Base-by-base conservation (phyloP, 768 basidiomycete species). In the Scleroderma bovista region DNA sequence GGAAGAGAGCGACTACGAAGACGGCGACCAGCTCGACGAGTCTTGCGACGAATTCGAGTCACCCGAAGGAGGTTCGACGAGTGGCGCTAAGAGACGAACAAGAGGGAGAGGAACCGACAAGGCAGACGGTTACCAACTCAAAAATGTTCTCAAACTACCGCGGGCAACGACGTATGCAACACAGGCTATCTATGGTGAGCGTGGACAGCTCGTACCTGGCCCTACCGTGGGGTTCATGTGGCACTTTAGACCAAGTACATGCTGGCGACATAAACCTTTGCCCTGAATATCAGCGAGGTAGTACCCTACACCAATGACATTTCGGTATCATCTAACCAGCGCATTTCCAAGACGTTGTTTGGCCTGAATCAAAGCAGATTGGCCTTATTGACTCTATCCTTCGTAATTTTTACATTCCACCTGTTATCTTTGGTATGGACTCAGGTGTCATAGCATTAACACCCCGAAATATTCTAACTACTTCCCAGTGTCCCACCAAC, bases 221-320 rank as follows among this genome's bases (percentile, higher is more conserved):
- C 34, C 6, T 39, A 3, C 6, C 7, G 9, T 17, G 31, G 10
- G 20, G 3, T 29, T 36, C 39, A 15, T 31, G 39, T 15, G 41
- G 51, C 44, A 11, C 51, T 36, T 20, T 19, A 87, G 86, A 86
- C 47, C 84, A 88, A 63, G 77, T 88, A 31, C 65, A 75, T 44
- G 70, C 66, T n/a, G 69, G 69, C 2, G 83, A 86, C 47, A 84
- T 91, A 45, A 72, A 86, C 57, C 66, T 88, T 8, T 80, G 88
- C 38, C 83, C 87, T 0, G 88, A 88, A 34, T 90, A 90, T 59
- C 88, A 90, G 60, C 78, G 87, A 60, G 87, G 84, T 82, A 47
- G 15, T 64, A 19, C 11, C n/a, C 44, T 15, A 16, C 31, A 12
- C 31, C 12, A 20, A 34, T 6, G 32, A 38, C 57, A n/a, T 41